Conservation (phyloP, 495 filamentous ascomycete genomes). For the Podospora didyma region DNA sequence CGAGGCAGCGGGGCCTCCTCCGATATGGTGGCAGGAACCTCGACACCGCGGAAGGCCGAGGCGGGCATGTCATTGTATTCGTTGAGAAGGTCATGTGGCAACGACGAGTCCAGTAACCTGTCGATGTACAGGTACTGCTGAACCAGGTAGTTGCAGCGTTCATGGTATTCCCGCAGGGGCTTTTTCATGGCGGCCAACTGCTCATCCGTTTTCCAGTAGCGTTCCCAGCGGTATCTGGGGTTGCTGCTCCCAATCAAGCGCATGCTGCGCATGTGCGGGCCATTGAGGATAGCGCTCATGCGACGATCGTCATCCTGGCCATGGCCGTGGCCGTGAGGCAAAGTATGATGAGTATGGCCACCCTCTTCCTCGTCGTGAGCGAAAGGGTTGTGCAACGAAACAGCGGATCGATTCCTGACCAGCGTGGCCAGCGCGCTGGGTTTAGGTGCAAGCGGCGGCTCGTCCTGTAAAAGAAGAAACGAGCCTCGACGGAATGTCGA, state of each 20-base stretch:
- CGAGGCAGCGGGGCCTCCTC: slow-evolving; percentile 34
- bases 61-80: slow-evolving; percentile 64
- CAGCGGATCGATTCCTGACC: slow-evolving; percentile 31
- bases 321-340: neutral
- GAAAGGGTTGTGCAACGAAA: slow-evolving; percentile 1
- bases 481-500: slow-evolving; percentile 23
- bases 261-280: slow-evolving; percentile 71
- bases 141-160: slow-evolving; percentile 75
- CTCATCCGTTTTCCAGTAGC: slow-evolving; percentile 67
- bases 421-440: slow-evolving; percentile 33
- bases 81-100: slow-evolving; percentile 80
- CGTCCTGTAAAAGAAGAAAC: slow-evolving; percentile 34
- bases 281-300: slow-evolving; percentile 52
- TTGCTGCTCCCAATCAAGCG: slow-evolving; percentile 73
- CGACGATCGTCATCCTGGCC: slow-evolving; percentile 41
- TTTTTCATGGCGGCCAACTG: slow-evolving; percentile 62
- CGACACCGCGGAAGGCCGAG: slow-evolving; percentile 37
- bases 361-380: slow-evolving; percentile 23
- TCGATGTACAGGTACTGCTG: slow-evolving; percentile 91
- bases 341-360: no score
- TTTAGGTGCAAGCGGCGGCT: slow-evolving; percentile 26
- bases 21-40: slow-evolving; percentile 54
- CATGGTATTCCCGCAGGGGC: slow-evolving; percentile 73
- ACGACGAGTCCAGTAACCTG: slow-evolving; percentile 79
- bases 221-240: slow-evolving; percentile 69